Percentiles rank a stretch among this genome's conserved stretches.
Conservation (phyloP, 805 yeast genomes). For the Ogataea philodendri region DNA sequence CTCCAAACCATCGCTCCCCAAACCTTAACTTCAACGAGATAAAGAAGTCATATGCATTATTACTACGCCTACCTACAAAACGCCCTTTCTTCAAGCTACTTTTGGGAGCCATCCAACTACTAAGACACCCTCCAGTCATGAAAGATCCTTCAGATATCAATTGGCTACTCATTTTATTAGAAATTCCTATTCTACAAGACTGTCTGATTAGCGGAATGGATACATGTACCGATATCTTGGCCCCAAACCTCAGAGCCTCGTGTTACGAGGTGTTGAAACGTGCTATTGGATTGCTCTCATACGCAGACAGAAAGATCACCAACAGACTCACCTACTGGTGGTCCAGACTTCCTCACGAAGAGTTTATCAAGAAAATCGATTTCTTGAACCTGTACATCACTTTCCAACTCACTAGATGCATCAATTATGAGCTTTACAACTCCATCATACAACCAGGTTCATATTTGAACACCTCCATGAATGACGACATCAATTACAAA, state of each 20-base stretch:
- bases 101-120: conserved; percentile 46
- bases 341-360: conserved; percentile 40
- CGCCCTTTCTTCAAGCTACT: conserved; percentile 59
- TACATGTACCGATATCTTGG: conserved; percentile 18
- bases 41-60: conserved; percentile 41
- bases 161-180: conserved; percentile 66
- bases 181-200: conserved; percentile 59
- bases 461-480: conserved; percentile 15
- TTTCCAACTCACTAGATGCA: conserved; percentile 62
- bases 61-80: conserved; percentile 55
- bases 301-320: conserved; percentile 39
- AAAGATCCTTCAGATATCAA: conserved; percentile 43
- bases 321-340: conserved; percentile 54
- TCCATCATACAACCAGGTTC: conserved; percentile 23
- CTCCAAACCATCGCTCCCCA: conserved; percentile 39
- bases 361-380: conserved; percentile 57
- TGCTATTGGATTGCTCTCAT: conserved; percentile 63
- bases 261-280: conserved; percentile 72
- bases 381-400: conserved; percentile 74
- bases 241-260: conserved; percentile 51
- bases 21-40: conserved; percentile 52
- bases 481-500: conserved; percentile 34
- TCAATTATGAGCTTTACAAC: conserved; percentile 34
- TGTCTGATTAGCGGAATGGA: conserved; percentile 39
- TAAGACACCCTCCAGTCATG: conserved; percentile 48